phyloP scores from a whole-genome alignment of 352 stramenopile species.

The Globisporangium recalcitrans region DNA sequence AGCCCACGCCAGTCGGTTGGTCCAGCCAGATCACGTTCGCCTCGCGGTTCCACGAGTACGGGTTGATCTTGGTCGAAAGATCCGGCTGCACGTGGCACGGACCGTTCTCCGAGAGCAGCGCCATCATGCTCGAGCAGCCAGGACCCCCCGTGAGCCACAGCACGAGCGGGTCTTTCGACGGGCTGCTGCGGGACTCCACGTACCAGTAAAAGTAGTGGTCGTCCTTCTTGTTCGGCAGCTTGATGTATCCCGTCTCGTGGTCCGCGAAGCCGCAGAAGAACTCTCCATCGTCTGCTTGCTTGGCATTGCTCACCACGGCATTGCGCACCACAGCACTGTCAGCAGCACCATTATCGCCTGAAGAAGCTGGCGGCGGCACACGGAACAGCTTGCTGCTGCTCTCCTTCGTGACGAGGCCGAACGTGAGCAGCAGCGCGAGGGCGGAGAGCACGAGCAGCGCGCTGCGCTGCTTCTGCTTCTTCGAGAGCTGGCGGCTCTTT shows the following conservation, averaged over 20 bases:
- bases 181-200: conserved; percentile 29
- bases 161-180: conserved; percentile 30
- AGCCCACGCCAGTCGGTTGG: conserved; percentile 12
- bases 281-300: background rate
- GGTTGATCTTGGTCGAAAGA: conserved; percentile 25
- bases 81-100: conserved; percentile 30
- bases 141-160: conserved; percentile 48
- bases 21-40: conserved; percentile 46
- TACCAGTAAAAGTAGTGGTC: conserved; percentile 60
- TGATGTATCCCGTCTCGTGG: conserved; percentile 35
- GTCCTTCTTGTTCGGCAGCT: conserved; percentile 36
- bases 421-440: conserved; percentile 16
- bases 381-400: conserved; percentile 10
- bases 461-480: conserved; percentile 6
- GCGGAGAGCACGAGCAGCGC: conserved; percentile 6
- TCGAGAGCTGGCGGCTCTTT: background rate
- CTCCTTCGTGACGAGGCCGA: conserved; percentile 15
- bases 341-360: background rate
- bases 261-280: conserved; percentile 15
- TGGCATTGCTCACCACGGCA: conserved; percentile 6
- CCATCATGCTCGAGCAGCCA: conserved; percentile 33
- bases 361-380: background rate
- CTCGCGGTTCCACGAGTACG: conserved; percentile 33
- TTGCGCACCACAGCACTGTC: background rate
- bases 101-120: conserved; percentile 36